These are phyloP conservation scores for Aureobasidium melanogenum DNA, from an alignment of 2,329 filamentous ascomycete genomes.

Conservation along the genomic window DNA sequence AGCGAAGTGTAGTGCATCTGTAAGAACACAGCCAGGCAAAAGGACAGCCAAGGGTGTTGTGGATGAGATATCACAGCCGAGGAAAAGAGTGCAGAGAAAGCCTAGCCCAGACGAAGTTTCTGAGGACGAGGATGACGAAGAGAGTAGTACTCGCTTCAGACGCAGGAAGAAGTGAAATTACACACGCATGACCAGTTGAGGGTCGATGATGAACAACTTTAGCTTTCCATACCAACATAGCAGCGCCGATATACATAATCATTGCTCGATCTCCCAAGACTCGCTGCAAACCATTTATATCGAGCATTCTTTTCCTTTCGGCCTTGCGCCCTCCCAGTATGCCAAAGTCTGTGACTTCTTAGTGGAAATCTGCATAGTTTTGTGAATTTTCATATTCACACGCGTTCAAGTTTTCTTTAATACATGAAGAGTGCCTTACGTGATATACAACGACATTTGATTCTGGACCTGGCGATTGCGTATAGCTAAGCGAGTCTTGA, in stretches of 20 bases:
- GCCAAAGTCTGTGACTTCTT: no score
- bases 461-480: neutral
- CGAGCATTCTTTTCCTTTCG: neutral
- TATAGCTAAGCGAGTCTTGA: neutral
- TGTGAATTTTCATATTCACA: no score
- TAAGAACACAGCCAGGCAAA: conserved; percentile 11
- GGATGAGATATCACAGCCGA: conserved; percentile 10
- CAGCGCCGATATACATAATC: neutral
- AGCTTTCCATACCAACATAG: neutral
- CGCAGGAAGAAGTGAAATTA: conserved; percentile 28
- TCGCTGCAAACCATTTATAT: neutral
- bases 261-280: neutral
- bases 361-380: no score
- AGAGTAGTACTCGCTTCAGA: conserved; percentile 38
- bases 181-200: neutral
- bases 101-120: conserved; percentile 16
- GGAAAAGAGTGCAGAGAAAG: conserved; percentile 25
- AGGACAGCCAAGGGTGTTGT: conserved; percentile 14
- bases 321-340: no score
- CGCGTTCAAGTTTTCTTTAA: no score
- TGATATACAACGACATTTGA: no score
- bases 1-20: neutral
- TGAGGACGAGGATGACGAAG: conserved; percentile 41
- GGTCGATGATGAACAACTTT: neutral
- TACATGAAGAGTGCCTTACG: no score